Evolutionary conservation across 352 stramenopile genomes (phyloP).

Genomic region (Elongisporangium senticosum): DNA sequence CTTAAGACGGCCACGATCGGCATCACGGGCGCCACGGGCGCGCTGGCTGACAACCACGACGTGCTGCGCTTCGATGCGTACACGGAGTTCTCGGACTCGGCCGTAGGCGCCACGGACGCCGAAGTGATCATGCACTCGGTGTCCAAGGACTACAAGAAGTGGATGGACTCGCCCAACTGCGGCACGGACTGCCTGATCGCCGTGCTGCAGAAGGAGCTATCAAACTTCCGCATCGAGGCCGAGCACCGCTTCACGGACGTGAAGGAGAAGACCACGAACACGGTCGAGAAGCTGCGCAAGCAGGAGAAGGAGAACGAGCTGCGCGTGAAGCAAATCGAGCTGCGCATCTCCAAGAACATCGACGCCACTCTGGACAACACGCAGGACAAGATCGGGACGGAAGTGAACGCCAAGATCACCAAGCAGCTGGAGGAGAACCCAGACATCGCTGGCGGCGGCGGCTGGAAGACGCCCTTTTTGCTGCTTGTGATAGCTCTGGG

Average conservation of each 20-base stretch:
- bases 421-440: constrained; percentile 74
- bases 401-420: constrained; percentile 73
- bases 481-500: constrained; percentile 57
- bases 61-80: constrained; percentile 76
- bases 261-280: constrained; percentile 85
- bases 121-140: constrained; percentile 72
- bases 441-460: constrained; percentile 35
- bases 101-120: constrained; percentile 41
- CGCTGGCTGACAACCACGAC: constrained; percentile 83
- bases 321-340: constrained; percentile 63
- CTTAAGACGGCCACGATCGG: constrained; percentile 51
- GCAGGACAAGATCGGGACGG: constrained; percentile 43
- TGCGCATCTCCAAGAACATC: constrained; percentile 54
- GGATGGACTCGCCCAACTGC: constrained; percentile 74
- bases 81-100: constrained; percentile 43
- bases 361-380: constrained; percentile 56
- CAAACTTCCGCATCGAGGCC: constrained; percentile 74
- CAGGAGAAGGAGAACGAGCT: constrained; percentile 76
- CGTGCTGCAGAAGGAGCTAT: constrained; percentile 72
- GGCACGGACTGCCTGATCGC: constrained; percentile 70
- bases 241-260: constrained; percentile 80
- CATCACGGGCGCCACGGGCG: constrained; percentile 73
- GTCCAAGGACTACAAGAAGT: constrained; percentile 84
- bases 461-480: constrained; percentile 80
- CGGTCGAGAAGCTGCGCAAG: constrained; percentile 63